Percentiles rank a stretch among this genome's conserved stretches.
phyloP scores from a whole-genome alignment of 768 basidiomycete genomes.

The Russula sp. region DNA sequence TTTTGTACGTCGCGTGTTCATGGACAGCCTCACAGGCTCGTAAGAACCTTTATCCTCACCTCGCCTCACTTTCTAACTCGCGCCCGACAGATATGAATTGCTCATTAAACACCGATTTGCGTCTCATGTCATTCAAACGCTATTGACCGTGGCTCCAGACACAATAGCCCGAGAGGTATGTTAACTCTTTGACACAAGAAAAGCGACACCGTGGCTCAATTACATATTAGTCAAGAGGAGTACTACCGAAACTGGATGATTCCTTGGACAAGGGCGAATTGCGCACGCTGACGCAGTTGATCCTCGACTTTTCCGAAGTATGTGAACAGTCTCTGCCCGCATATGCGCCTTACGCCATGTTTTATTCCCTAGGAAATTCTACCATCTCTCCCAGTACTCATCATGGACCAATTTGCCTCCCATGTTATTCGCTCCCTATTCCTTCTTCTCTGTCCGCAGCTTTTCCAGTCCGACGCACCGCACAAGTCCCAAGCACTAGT shows the following conservation, averaged over 20 bases:
- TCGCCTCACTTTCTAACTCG: background rate
- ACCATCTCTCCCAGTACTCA: conserved; percentile 50
- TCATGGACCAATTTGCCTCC: conserved; percentile 85
- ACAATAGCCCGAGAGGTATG: conserved; percentile 65
- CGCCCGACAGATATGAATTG: conserved; percentile 44
- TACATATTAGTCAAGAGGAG: conserved; percentile 40
- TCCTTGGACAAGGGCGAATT: too few species aligned
- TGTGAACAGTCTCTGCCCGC: too few species aligned
- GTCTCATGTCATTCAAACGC: conserved; percentile 91
- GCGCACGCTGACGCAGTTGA: too few species aligned
- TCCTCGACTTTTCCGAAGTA: too few species aligned
- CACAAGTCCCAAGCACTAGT: too few species aligned
- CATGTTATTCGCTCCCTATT: conserved; percentile 82
- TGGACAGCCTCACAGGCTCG: conserved; percentile 84
- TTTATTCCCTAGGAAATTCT: too few species aligned
- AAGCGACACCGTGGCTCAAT: background rate
- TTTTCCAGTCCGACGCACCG: conserved; percentile 37
- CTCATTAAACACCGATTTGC: conserved; percentile 80
- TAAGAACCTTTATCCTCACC: conserved; percentile 39
- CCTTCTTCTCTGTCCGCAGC: conserved; percentile 60
- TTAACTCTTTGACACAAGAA: background rate
- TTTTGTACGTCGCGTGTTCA: too few species aligned
- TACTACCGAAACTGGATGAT: conserved; percentile 42
- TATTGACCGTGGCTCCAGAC: conserved; percentile 58
- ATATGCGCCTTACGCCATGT: too few species aligned